Evolutionary conservation across 2,329 filamentous ascomycete species (phyloP), one percentile per base, ranked within the genome.

Genomic region (Ophioceras dolichostomum): DNA sequence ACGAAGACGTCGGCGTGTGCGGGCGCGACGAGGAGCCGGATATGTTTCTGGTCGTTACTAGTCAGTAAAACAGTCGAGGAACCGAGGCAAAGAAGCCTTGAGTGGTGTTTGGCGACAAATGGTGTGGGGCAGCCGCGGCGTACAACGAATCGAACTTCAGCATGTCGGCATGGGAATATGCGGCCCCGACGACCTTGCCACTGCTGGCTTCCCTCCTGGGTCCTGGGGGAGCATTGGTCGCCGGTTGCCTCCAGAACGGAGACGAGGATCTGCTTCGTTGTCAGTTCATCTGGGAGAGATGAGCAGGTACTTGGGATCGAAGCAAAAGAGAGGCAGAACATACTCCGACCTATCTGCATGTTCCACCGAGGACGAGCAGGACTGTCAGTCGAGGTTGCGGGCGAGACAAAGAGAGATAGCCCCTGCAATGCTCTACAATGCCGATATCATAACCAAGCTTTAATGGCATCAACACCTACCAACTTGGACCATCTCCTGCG

Each of bases 401-500:
- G n/a, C n/a, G n/a, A n/a, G n/a, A n/a, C n/a, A n/a, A n/a, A n/a
- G n/a, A n/a, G n/a, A n/a, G n/a, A n/a, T n/a, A n/a, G n/a, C n/a
- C n/a, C n/a, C n/a, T n/a, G n/a, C n/a, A n/a, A n/a, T n/a, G n/a
- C n/a, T n/a, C n/a, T n/a, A n/a, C n/a, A n/a, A n/a, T n/a, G n/a
- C n/a, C n/a, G n/a, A n/a, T n/a, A n/a, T n/a, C n/a, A n/a, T n/a
- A n/a, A n/a, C n/a, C n/a, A n/a, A n/a, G n/a, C n/a, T n/a, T n/a
- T n/a, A n/a, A n/a, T n/a, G n/a, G n/a, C n/a, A n/a, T n/a, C n/a
- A n/a, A 32, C 31, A 68, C 70, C 53, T 80, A 96, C 91, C 89
- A 69, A 98, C 88, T 82, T 98, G 89, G 50, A 95, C 85, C 91
- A 98, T 98, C 73, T 98, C 91, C 86, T 96, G 35, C 35, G 31